Evolutionary conservation across 176 grass and related monocot species (phyloP).

Genomic region (Cenchrus fungigraminus): DNA sequence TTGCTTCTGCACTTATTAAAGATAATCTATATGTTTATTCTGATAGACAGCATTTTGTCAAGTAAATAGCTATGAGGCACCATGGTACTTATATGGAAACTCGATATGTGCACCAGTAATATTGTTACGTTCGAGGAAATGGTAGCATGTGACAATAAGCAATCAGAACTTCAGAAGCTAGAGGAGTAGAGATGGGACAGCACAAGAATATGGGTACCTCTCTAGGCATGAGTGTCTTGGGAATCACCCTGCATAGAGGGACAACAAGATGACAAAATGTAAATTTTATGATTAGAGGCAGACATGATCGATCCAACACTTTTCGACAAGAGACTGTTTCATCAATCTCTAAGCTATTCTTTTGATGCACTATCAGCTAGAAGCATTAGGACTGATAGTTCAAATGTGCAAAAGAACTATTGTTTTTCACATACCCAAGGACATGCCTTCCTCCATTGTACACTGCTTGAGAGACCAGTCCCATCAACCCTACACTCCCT

Average conservation of each 20-base stretch:
- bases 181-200: background rate
- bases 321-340: background rate
- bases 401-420: conserved; percentile 15
- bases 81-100: background rate
- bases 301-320: conserved; percentile 25
- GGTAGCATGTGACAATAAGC: conserved; percentile 8
- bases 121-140: conserved; percentile 10
- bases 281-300: conserved; percentile 8
- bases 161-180: background rate
- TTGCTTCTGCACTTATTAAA: background rate
- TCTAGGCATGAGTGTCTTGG: conserved; percentile 65
- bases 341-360: conserved; percentile 17
- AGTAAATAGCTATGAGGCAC: background rate
- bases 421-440: conserved; percentile 45
- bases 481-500: conserved; percentile 58
- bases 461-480: conserved; percentile 55
- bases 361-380: background rate
- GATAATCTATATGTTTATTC: background rate
- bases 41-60: background rate
- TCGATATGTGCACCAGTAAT: background rate
- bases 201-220: conserved; percentile 47
- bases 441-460: conserved; percentile 58
- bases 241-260: conserved; percentile 58
- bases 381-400: conserved; percentile 4
- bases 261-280: conserved; percentile 43